Percentiles rank a stretch among this genome's conserved stretches.
Conservation (phyloP, 1,284 basidiomycete species). For the Ganoderma sinense region DNA sequence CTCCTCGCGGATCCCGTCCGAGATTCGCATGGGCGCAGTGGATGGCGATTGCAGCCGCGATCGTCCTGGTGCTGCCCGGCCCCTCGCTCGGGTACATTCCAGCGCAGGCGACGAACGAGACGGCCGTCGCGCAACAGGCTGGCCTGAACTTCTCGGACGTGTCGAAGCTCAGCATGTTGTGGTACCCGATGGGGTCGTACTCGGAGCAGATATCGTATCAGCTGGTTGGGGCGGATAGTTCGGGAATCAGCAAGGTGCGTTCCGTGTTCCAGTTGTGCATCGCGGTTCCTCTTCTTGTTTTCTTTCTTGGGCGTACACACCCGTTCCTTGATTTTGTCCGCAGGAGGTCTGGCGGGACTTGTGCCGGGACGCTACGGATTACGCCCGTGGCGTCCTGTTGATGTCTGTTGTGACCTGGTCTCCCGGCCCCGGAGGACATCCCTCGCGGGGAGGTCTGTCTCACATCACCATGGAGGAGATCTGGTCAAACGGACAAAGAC, state of each 20-base stretch:
- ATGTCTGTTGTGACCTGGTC: no score
- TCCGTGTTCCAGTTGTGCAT: background rate
- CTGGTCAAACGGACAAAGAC: no score
- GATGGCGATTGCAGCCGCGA: background rate
- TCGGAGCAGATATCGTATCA: conserved; percentile 65
- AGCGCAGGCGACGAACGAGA: conserved; percentile 74
- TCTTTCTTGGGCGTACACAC: background rate
- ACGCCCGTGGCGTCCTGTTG: no score
- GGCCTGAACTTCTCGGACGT: conserved; percentile 61
- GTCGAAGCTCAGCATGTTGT: conserved; percentile 67
- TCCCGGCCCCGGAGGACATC: no score
- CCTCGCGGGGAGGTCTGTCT: no score
- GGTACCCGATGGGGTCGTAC: conserved; percentile 60
- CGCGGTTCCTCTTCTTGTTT: background rate
- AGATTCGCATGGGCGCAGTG: conserved; percentile 1
- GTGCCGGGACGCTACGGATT: no score
- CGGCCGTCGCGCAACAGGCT: conserved; percentile 54
- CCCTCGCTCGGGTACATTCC: conserved; percentile 63
- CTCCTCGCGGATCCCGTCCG: background rate
- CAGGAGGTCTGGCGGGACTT: no score
- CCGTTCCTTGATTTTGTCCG: no score
- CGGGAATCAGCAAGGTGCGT: conserved; percentile 60
- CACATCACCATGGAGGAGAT: no score
- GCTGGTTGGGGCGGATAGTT: conserved; percentile 56
- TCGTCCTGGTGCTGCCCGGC: conserved; percentile 8